Evolutionary conservation across 805 yeast species (phyloP).

Genomic region (Saturnispora gosingensis): DNA sequence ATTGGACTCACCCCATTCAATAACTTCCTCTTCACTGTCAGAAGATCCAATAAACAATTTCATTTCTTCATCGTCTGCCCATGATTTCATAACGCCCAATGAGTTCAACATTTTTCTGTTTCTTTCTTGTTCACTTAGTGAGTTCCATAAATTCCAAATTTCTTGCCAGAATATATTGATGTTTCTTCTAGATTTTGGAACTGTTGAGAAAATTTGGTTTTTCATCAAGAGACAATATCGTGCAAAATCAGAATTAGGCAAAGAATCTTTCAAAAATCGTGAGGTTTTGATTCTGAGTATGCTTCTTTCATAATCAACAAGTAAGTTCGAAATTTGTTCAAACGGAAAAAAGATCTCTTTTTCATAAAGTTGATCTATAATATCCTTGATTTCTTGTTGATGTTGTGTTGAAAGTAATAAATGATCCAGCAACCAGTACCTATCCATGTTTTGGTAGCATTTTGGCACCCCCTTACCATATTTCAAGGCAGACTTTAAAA

Average conservation of each 20-base stretch:
- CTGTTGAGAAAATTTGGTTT: conserved; percentile 13
- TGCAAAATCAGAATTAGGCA: conserved; percentile 24
- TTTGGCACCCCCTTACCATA: conserved; percentile 3
- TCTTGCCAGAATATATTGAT: conserved; percentile 22
- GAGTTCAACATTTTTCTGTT: conserved; percentile 10
- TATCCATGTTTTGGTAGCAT: neutral
- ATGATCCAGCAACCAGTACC: conserved; percentile 12
- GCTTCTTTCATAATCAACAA: conserved; percentile 5
- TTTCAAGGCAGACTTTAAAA: conserved; percentile 13
- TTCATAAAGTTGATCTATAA: conserved; percentile 6
- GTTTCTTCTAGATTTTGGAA: conserved; percentile 16
- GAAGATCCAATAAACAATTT: conserved; percentile 15
- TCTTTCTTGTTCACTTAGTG: conserved; percentile 14
- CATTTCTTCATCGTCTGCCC: conserved; percentile 21
- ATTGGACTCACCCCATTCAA: conserved; percentile 7
- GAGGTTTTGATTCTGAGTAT: conserved; percentile 8
- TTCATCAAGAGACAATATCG: conserved; percentile 19
- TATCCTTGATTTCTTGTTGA: neutral
- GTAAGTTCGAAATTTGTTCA: conserved; percentile 7
- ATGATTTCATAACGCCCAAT: conserved; percentile 13
- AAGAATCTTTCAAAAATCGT: conserved; percentile 16
- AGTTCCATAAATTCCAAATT: conserved; percentile 19
- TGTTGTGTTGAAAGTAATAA: conserved; percentile 12
- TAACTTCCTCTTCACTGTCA: conserved; percentile 11
- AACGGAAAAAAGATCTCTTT: conserved; percentile 8